phyloP scores from a whole-genome alignment of 805 yeast genomes.

The Pichia exigua region DNA sequence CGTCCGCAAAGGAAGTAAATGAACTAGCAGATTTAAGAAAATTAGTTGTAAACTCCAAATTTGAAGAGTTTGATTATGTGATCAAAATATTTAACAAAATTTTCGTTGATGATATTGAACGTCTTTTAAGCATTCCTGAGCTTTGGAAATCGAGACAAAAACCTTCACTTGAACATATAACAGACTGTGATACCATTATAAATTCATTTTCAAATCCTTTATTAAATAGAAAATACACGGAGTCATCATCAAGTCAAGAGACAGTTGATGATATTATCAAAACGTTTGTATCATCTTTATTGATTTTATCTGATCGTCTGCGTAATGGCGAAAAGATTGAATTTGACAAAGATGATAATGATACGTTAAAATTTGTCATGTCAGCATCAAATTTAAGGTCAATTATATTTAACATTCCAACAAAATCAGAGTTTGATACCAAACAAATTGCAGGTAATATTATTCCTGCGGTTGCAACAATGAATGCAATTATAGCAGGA shows the following conservation, averaged over 20 bases:
- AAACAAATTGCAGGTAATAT: conserved; percentile 97
- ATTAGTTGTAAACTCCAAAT: conserved; percentile 22
- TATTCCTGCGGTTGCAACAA: conserved; percentile 97
- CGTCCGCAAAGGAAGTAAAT: conserved; percentile 57
- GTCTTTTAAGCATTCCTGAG: conserved; percentile 60
- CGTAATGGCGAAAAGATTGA: conserved; percentile 36
- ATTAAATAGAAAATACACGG: neutral
- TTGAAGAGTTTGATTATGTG: conserved; percentile 25
- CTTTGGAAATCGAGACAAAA: conserved; percentile 67
- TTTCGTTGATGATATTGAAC: conserved; percentile 68
- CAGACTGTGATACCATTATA: neutral
- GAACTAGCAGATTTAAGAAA: conserved; percentile 48
- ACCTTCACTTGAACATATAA: conserved; percentile 36
- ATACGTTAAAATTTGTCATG: conserved; percentile 79
- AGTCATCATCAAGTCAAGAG: conserved; percentile 26
- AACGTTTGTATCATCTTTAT: conserved; percentile 45
- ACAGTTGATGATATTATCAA: conserved; percentile 57
- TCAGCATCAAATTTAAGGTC: conserved; percentile 80
- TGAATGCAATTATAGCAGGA: conserved; percentile 93
- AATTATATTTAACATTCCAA: conserved; percentile 56
- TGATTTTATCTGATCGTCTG: conserved; percentile 43
- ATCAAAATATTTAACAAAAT: conserved; percentile 48
- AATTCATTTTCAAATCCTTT: neutral
- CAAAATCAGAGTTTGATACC: conserved; percentile 73
- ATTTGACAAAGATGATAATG: conserved; percentile 94